Percentiles rank a stretch among this genome's conserved stretches.
phyloP scores from a whole-genome alignment of 2,329 filamentous ascomycete species.

The Colletotrichum eleusines region DNA sequence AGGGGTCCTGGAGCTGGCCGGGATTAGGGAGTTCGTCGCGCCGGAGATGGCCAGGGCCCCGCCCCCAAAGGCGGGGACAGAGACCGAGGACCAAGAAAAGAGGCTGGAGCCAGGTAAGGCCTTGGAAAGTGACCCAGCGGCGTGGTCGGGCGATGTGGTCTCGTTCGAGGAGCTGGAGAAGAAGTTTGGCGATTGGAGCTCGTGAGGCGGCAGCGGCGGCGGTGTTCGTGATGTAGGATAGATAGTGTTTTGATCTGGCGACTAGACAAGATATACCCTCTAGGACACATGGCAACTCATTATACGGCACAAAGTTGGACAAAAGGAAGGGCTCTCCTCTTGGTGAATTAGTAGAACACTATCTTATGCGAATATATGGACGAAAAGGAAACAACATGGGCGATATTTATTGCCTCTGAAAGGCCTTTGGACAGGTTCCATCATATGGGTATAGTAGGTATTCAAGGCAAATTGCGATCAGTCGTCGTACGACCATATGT shows the following conservation, averaged over 20 bases:
- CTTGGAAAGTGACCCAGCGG: constrained; percentile 36
- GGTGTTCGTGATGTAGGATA: constrained; percentile 14
- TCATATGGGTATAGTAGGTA: constrained; percentile 33
- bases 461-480: constrained; percentile 7
- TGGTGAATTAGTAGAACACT: neutral
- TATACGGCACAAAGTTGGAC: neutral
- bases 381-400: neutral
- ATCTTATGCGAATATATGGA: neutral
- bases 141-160: constrained; percentile 50
- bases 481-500: neutral
- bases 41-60: neutral
- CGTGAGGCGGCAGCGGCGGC: neutral
- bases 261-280: constrained; percentile 24
- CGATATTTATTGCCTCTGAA: neutral
- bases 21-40: constrained; percentile 45
- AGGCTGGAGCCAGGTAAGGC: constrained; percentile 32
- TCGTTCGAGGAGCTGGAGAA: constrained; percentile 52
- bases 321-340: neutral
- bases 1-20: constrained; percentile 57
- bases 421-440: constrained; percentile 9
- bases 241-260: constrained; percentile 15
- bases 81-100: neutral
- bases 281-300: constrained; percentile 17
- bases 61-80: neutral
- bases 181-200: constrained; percentile 37